Evolutionary conservation across 2,329 filamentous ascomycete genomes (phyloP).

Genomic region (Monilinia polystroma): DNA sequence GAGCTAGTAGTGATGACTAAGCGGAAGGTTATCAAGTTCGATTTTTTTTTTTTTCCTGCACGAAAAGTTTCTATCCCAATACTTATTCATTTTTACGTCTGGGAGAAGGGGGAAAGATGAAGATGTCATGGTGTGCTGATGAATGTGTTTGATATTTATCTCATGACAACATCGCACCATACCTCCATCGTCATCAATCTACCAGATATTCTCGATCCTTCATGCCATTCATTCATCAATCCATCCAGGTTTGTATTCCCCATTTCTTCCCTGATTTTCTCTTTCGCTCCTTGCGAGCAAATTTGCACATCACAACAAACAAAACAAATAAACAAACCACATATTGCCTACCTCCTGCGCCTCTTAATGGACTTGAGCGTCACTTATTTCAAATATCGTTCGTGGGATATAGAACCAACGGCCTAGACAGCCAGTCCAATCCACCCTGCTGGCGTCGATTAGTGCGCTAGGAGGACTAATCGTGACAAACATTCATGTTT

Average conservation of each 20-base stretch:
- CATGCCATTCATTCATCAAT: neutral
- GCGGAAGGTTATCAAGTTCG: neutral
- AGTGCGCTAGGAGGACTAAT: constrained; percentile 44
- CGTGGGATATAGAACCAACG: constrained; percentile 42
- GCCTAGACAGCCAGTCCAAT: constrained; percentile 44
- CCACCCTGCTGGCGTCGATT: constrained; percentile 42
- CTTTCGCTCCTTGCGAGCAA: neutral
- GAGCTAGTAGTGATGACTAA: constrained; percentile 10
- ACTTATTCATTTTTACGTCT: neutral
- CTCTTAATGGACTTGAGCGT: constrained; percentile 41
- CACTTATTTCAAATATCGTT: constrained; percentile 43
- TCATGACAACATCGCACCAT: neutral
- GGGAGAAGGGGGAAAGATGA: neutral
- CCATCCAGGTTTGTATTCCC: neutral
- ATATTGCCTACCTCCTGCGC: constrained; percentile 43
- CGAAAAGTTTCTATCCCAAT: fast-evolving
- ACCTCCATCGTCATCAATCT: no score
- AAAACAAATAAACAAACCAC: constrained; percentile 36
- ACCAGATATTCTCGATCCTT: neutral
- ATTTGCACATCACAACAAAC: constrained; percentile 1
- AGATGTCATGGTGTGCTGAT: neutral
- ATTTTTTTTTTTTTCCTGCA: neutral
- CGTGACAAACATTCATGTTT: constrained; percentile 38
- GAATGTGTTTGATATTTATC: neutral
- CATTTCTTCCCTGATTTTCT: neutral